A percentile compares a stretch with the other conserved stretches of the same genome.
Evolutionary conservation across 257 asterid genomes (phyloP).

Genomic region (Rubia yunnanensis): DNA sequence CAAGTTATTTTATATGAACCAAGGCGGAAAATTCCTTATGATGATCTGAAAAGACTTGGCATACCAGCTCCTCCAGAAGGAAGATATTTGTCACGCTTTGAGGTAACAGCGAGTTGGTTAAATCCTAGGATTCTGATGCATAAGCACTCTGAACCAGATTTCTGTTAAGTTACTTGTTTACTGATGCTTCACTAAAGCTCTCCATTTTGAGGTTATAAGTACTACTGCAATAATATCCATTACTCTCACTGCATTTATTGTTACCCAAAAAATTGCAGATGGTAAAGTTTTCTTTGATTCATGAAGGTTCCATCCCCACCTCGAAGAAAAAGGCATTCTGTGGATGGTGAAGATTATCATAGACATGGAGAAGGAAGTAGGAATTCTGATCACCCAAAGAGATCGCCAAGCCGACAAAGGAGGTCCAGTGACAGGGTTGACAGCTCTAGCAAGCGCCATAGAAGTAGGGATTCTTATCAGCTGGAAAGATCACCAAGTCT

Average conservation of each 20-base stretch:
- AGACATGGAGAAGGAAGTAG: constrained; percentile 26
- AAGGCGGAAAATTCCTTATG: constrained; percentile 73
- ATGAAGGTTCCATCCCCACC: constrained; percentile 79
- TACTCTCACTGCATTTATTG: background rate
- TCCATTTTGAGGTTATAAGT: background rate
- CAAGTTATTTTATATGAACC: background rate
- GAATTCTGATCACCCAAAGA: constrained; percentile 21
- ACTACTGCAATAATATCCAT: background rate
- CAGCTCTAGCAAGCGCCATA: constrained; percentile 28
- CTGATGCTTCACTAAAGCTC: background rate
- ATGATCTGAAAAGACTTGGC: constrained; percentile 82
- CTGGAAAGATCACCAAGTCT: constrained; percentile 36
- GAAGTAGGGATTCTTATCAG: constrained; percentile 17
- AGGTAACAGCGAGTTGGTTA: constrained; percentile 27
- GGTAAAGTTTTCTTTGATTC: background rate
- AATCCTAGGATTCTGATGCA: background rate
- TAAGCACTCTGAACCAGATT: background rate
- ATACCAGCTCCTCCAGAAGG: constrained; percentile 90
- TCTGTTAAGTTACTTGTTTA: background rate
- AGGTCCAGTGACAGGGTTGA: constrained; percentile 25
- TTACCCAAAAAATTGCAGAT: background rate
- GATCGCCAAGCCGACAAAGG: constrained; percentile 34
- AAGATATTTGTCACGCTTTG: constrained; percentile 72
- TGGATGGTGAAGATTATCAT: constrained; percentile 28
- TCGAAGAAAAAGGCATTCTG: constrained; percentile 39